Evolutionary conservation across 345 rosid species (phyloP).

Genomic region (Populus alba): DNA sequence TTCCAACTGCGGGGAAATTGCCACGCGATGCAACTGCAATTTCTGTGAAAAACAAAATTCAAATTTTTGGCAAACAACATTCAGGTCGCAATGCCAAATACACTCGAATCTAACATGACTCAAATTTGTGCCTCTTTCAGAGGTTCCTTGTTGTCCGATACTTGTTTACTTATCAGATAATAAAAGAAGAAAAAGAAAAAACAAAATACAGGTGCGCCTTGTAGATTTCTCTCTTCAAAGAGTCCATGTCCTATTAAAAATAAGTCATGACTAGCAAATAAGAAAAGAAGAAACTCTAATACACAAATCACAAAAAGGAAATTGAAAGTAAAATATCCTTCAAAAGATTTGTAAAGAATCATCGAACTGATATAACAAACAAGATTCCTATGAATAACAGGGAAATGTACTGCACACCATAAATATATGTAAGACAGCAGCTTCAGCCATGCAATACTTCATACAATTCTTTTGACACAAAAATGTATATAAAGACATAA

Average conservation of each 20-base stretch:
- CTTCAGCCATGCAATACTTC: constrained; percentile 5
- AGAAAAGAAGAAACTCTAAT: not conserved
- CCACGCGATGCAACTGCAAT: not conserved
- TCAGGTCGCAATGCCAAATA: too few species aligned
- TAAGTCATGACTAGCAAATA: not conserved
- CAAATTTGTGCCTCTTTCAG: constrained; percentile 3
- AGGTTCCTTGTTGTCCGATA: constrained; percentile 4
- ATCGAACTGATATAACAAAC: constrained; percentile 87
- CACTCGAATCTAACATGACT: not conserved
- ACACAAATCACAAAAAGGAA: not conserved
- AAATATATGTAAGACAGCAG: constrained; percentile 25
- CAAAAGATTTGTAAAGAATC: constrained; percentile 87
- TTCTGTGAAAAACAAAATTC: not conserved
- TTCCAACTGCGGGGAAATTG: not conserved
- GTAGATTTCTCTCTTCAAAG: not conserved
- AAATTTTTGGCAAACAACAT: too few species aligned
- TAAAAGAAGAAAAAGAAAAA: not conserved
- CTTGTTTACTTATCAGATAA: not conserved
- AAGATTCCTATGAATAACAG: constrained; percentile 86
- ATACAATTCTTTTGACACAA: not conserved
- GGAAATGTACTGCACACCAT: constrained; percentile 74
- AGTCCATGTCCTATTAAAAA: not conserved
- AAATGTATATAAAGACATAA: too few species aligned
- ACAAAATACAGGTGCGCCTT: not conserved
- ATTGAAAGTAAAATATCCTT: constrained; percentile 48